Evolutionary conservation across 1,284 basidiomycete species (phyloP).

Genomic region (Limonomyces culmigenus): DNA sequence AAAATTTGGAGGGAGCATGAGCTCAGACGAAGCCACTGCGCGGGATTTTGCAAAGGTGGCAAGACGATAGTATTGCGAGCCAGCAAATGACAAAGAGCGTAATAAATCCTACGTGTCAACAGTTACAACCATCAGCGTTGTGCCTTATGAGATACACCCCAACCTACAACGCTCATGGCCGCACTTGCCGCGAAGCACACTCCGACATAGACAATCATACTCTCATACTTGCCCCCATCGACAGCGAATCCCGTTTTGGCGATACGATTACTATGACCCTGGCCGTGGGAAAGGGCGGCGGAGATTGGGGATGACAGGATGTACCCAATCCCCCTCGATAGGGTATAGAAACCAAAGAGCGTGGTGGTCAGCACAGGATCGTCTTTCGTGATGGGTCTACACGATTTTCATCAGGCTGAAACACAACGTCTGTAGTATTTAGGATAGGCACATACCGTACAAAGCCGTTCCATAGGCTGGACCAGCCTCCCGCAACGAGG

Average conservation of each 20-base stretch:
- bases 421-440: no score
- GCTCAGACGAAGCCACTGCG: no score
- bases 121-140: no score
- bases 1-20: no score
- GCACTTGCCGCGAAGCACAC: slow-evolving; percentile 17
- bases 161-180: slow-evolving; percentile 11
- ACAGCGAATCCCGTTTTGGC: slow-evolving; percentile 14
- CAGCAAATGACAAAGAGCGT: no score
- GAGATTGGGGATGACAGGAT: slow-evolving; percentile 22
- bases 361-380: slow-evolving; percentile 15
- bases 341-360: slow-evolving; percentile 17
- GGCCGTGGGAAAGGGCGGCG: slow-evolving; percentile 9
- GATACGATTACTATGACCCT: no score
- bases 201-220: slow-evolving; percentile 18
- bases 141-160: no score
- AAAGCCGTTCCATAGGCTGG: slow-evolving; percentile 16
- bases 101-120: no score
- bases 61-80: no score
- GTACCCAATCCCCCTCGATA: slow-evolving; percentile 20
- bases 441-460: slow-evolving; percentile 13
- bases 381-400: slow-evolving; percentile 11
- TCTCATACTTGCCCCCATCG: slow-evolving; percentile 14
- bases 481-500: slow-evolving; percentile 18
- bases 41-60: no score
- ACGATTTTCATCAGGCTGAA: not conserved